Percentiles rank a stretch among this genome's conserved stretches.
phyloP scores from a whole-genome alignment of 2,329 filamentous ascomycete species.

The Calonectria pauciramosa region DNA sequence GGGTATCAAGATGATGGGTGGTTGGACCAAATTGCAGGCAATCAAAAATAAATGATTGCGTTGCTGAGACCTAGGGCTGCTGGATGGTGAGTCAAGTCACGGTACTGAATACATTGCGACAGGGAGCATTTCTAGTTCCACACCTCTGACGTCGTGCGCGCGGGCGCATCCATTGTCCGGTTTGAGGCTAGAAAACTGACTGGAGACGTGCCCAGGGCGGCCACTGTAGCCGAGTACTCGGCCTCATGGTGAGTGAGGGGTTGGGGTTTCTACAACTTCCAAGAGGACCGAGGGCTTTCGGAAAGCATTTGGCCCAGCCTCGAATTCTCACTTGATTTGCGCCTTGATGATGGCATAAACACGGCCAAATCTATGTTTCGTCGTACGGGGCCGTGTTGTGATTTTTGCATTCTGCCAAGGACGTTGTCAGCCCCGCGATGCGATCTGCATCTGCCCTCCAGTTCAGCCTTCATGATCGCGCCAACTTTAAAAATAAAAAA shows the following conservation, averaged over 20 bases:
- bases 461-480: background rate
- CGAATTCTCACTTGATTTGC: background rate
- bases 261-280: constrained; percentile 4
- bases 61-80: constrained; percentile 11
- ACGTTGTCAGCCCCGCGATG: constrained; percentile 19
- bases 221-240: background rate
- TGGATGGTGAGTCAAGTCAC: background rate
- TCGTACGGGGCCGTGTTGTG: background rate
- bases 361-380: constrained; percentile 11
- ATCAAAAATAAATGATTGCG: constrained; percentile 37
- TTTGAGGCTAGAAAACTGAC: constrained; percentile 33
- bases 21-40: constrained; percentile 33
- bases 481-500: background rate
- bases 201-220: constrained; percentile 14
- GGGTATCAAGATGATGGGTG: constrained; percentile 29
- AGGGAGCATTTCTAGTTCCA: constrained; percentile 25
- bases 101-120: background rate
- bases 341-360: background rate
- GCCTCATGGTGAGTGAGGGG: constrained; percentile 15
- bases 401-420: background rate
- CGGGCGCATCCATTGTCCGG: constrained; percentile 18
- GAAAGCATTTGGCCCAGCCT: background rate
- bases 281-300: background rate
- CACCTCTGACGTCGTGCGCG: constrained; percentile 37
- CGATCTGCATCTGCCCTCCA: constrained; percentile 4